Conservation (phyloP, 331 rosid genomes). For the Prunus yedoensis region DNA sequence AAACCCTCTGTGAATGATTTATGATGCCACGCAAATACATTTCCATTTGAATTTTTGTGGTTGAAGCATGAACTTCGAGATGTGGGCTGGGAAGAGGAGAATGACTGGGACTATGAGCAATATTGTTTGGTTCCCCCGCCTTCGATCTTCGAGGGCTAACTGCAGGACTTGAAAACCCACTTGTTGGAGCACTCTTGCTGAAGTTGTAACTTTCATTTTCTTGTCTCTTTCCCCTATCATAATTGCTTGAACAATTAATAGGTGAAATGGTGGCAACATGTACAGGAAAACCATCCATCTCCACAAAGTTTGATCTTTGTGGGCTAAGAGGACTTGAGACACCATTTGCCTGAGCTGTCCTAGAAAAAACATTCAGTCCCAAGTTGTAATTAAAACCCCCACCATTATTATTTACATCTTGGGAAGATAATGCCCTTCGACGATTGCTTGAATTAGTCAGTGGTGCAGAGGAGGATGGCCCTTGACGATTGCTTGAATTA, state of each 20-base stretch:
- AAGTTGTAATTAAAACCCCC: constrained; percentile 20
- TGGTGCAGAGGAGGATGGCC: constrained; percentile 14
- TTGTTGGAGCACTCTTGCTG: constrained; percentile 74
- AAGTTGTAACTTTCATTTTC: constrained; percentile 27
- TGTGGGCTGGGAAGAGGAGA: constrained; percentile 61
- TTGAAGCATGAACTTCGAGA: constrained; percentile 29
- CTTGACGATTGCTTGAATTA: constrained; percentile 25
- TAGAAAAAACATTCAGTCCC: constrained; percentile 40
- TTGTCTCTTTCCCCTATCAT: constrained; percentile 33
- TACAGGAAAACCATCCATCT: constrained; percentile 17
- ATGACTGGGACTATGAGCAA: constrained; percentile 41
- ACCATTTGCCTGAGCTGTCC: constrained; percentile 62
- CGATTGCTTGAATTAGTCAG: no score
- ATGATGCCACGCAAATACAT: constrained; percentile 20
- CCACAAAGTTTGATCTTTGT: constrained; percentile 42
- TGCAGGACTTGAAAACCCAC: constrained; percentile 64
- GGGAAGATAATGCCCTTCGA: not conserved
- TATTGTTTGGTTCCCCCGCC: constrained; percentile 36
- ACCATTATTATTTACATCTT: constrained; percentile 19
- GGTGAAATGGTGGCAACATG: constrained; percentile 28
- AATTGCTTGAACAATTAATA: constrained; percentile 28
- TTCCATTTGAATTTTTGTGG: constrained; percentile 41
- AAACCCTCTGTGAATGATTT: constrained; percentile 15
- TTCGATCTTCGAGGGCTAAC: constrained; percentile 63
- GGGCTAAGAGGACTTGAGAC: constrained; percentile 62